phyloP scores from a whole-genome alignment of 352 stramenopile genomes.

The Pythium pyrilobum region DNA sequence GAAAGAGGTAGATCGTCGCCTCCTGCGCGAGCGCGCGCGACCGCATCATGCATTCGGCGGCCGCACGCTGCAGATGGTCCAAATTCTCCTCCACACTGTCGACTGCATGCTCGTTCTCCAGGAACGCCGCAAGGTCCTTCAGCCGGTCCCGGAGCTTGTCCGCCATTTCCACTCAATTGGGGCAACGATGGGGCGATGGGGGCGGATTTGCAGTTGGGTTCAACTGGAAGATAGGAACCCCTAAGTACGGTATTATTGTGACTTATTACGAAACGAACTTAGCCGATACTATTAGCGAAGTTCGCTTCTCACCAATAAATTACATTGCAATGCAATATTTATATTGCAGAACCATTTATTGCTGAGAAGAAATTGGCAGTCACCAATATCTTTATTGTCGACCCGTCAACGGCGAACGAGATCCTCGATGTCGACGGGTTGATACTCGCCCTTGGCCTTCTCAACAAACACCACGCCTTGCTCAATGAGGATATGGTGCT shows the following conservation, averaged over 20 bases:
- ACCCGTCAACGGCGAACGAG: conserved; percentile 42
- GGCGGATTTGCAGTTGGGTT: conserved; percentile 7
- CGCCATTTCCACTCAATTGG: conserved; percentile 9
- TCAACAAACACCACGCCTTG: conserved; percentile 79
- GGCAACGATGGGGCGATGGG: not conserved
- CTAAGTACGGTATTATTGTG: conserved; percentile 11
- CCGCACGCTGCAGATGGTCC: conserved; percentile 42
- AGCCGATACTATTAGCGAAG: no score
- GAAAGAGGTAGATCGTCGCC: conserved; percentile 58
- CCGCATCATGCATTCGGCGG: conserved; percentile 41
- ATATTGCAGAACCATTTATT: no score
- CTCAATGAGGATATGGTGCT: conserved; percentile 80
- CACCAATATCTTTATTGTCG: no score
- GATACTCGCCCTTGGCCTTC: conserved; percentile 53
- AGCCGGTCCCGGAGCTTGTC: conserved; percentile 47
- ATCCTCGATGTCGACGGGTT: conserved; percentile 70
- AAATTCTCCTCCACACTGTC: conserved; percentile 66
- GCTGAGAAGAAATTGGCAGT: no score
- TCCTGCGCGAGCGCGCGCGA: conserved; percentile 57
- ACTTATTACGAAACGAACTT: not conserved
- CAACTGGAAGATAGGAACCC: not conserved
- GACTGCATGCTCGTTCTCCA: conserved; percentile 49
- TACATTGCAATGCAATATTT: no score
- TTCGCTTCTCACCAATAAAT: no score
- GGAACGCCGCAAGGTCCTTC: conserved; percentile 53